Percentiles rank a stretch among this genome's conserved stretches.
phyloP scores from a whole-genome alignment of 768 basidiomycete species.

The Amanita muscaria region DNA sequence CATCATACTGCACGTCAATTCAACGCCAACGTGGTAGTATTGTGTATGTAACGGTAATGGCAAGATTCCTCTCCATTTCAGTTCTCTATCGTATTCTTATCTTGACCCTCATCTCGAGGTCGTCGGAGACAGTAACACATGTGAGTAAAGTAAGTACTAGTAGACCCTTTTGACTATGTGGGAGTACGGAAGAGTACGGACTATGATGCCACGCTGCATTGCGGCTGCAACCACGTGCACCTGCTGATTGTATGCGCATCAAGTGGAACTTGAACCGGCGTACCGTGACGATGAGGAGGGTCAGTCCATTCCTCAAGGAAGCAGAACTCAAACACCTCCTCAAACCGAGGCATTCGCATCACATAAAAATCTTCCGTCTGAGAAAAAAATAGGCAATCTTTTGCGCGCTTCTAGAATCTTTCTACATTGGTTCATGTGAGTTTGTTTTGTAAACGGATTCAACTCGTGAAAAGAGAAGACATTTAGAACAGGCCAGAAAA shows the following conservation, averaged over 20 bases:
- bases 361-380: slow-evolving; percentile 93
- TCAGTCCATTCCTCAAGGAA: slow-evolving; percentile 32
- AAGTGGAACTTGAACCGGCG: slow-evolving; percentile 10
- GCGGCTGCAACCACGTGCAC: too few relatives aligned
- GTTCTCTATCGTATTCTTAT: too few relatives aligned
- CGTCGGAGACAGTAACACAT: too few relatives aligned
- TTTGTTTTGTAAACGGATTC: slow-evolving; percentile 83
- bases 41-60: too few relatives aligned
- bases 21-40: too few relatives aligned
- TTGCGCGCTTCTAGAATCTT: slow-evolving; percentile 81
- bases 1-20: too few relatives aligned
- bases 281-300: slow-evolving; percentile 23
- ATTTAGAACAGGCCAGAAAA: not conserved
- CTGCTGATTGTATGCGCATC: not conserved
- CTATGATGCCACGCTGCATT: too few relatives aligned
- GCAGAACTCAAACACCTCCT: slow-evolving; percentile 37
- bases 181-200: too few relatives aligned
- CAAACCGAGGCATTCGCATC: slow-evolving; percentile 17
- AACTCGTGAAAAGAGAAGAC: slow-evolving; percentile 32
- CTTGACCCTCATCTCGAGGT: too few relatives aligned
- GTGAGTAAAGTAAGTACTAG: too few relatives aligned
- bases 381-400: slow-evolving; percentile 81
- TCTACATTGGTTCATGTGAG: slow-evolving; percentile 70
- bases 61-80: too few relatives aligned
- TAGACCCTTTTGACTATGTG: too few relatives aligned